Conservation (phyloP, 495 filamentous ascomycete species). For the Trichoderma orchidacearum region DNA sequence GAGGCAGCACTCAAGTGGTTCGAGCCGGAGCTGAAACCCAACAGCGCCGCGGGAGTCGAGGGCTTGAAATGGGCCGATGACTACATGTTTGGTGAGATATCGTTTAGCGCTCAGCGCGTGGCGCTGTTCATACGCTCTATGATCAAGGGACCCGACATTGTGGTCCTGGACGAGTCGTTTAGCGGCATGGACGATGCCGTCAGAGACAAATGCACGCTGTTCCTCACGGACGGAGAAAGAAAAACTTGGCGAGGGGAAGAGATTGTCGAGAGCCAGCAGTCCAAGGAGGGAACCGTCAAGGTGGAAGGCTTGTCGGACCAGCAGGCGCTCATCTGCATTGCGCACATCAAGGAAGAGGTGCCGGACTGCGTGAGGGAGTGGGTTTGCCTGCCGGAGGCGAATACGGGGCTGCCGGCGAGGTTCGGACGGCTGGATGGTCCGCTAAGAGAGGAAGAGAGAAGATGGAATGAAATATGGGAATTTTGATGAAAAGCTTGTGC, state of each 20-base stretch:
- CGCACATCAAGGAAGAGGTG: slow-evolving; percentile 82
- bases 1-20: slow-evolving; percentile 61
- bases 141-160: slow-evolving; percentile 68
- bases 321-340: slow-evolving; percentile 76
- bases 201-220: slow-evolving; percentile 70
- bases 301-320: slow-evolving; percentile 42
- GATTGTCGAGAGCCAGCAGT: slow-evolving; percentile 27
- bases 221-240: slow-evolving; percentile 51
- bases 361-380: slow-evolving; percentile 66
- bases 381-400: slow-evolving; percentile 62
- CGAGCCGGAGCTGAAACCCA: slow-evolving; percentile 54
- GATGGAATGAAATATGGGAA: slow-evolving; percentile 53
- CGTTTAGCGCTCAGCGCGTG: slow-evolving; percentile 68
- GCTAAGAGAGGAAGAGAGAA: slow-evolving; percentile 32
- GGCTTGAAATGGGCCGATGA: slow-evolving; percentile 53
- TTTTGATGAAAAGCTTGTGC: slow-evolving; percentile 9
- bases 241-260: slow-evolving; percentile 16
- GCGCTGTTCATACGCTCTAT: slow-evolving; percentile 75
- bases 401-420: slow-evolving; percentile 37
- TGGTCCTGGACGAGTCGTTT: slow-evolving; percentile 89
- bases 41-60: not conserved
- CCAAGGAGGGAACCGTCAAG: slow-evolving; percentile 21
- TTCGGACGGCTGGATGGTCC: slow-evolving; percentile 43
- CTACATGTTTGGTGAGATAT: slow-evolving; percentile 56
- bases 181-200: slow-evolving; percentile 74